Evolutionary conservation across 306 rosid species (phyloP).

Genomic region (Dalbergia cochinchinensis): DNA sequence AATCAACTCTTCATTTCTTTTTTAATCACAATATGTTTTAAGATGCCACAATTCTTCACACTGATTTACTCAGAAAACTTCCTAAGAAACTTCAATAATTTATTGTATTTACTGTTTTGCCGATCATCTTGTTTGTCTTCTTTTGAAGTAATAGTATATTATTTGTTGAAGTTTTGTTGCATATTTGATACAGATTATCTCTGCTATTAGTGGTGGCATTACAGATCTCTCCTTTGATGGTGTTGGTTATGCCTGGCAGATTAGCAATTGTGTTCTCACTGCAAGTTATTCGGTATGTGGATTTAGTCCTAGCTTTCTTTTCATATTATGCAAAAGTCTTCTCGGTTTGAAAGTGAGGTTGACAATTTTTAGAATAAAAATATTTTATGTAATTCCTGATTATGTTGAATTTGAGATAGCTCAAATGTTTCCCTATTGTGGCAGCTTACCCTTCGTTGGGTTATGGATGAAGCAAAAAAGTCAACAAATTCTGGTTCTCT

Average conservation of each 20-base stretch:
- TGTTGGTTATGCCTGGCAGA: slow-evolving; percentile 86
- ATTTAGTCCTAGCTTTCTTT: slow-evolving; percentile 9
- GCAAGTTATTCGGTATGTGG: slow-evolving; percentile 84
- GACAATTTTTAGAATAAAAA: slow-evolving; percentile 20
- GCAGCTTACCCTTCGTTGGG: slow-evolving; percentile 80
- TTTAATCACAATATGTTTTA: neutral
- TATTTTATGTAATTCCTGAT: slow-evolving; percentile 18
- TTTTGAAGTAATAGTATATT: slow-evolving; percentile 3
- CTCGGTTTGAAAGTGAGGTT: slow-evolving; percentile 15
- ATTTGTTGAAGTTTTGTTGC: slow-evolving; percentile 36
- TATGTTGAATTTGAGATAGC: slow-evolving; percentile 14
- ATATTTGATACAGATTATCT: slow-evolving; percentile 70
- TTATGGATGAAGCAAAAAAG: slow-evolving; percentile 89
- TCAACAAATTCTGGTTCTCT: slow-evolving; percentile 79
- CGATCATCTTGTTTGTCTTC: neutral
- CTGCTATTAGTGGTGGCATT: slow-evolving; percentile 80
- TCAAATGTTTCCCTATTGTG: slow-evolving; percentile 34
- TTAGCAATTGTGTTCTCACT: slow-evolving; percentile 76
- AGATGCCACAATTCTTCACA: slow-evolving; percentile 2
- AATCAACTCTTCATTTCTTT: slow-evolving; percentile 10
- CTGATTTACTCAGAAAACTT: neutral
- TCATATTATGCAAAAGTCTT: slow-evolving; percentile 23
- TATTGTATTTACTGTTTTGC: slow-evolving; percentile 3
- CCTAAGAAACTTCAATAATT: neutral
- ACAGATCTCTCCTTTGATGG: slow-evolving; percentile 84